Base-by-base conservation (phyloP, 2,329 filamentous ascomycete species). In the Coniochaeta hoffmannii region DNA sequence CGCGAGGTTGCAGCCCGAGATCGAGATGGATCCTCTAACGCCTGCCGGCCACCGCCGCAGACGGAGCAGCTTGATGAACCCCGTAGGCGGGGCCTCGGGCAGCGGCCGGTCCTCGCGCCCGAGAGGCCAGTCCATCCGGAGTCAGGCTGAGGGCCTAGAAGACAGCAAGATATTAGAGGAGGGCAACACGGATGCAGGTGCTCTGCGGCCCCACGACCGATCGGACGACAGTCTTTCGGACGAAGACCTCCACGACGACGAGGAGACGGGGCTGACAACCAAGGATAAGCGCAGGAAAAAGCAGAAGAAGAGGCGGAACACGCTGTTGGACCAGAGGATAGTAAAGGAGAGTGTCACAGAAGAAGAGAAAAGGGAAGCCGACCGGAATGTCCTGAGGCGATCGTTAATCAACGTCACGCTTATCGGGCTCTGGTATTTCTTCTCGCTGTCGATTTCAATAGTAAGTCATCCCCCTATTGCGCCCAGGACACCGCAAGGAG, bases 361-460 rank as follows among this genome's bases (percentile, higher is more conserved):
- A 41, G 83, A 87, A 61, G 89, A 93, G 73, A 85, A 85, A 71
- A 86, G 85, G 64, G 75, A 90, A 66, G 90, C 89, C 7, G 88
- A 94, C 72, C 81, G 85, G 68, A 85, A 80, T 64, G 82, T 97
- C 36, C 59, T 90, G 51, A 86, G 76, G 68, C 85, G 78, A 56
- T 74, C 92, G 55, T 68, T 86, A 56, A 75, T 92, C 66, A 97
- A 97, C 69, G 81, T 78, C n/a, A 65, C 80, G n/a, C 75, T 99
- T 61, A 96, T 97, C 61, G 80, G 82, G 24, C 72, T 95, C 60
- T 99, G 94, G 93, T 94, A 84, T 60, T 74, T 91, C 36, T 97
- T 97, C 72, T 97, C 92, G 17, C 81, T 97, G 61, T 90, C 89
- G 52, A 96, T 96, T 68, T 96, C 91, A 59, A 80, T 97, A 64